These are phyloP conservation scores for Endogone sp. DNA, from an alignment of 192 early-diverging fungal genomes.

Conservation along the genomic window DNA sequence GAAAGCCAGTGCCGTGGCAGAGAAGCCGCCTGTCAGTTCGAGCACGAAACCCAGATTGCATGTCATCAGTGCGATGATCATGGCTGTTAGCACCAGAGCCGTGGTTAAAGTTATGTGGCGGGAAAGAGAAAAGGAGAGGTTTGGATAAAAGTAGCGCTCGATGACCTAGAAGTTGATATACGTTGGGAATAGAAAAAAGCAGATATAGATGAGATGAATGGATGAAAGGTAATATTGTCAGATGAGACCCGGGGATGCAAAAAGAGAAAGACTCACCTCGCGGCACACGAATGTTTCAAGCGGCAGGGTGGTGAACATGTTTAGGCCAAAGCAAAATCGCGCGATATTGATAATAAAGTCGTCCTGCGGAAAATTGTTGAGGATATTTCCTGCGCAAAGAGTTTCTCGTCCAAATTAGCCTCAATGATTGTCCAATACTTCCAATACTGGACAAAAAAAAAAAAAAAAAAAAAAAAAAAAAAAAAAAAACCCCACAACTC, in stretches of 20 bases:
- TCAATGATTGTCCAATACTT: no score
- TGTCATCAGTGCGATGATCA: conserved; percentile 69
- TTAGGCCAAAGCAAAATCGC: conserved; percentile 81
- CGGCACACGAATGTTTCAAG: conserved; percentile 88
- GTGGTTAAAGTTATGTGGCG: conserved; percentile 72
- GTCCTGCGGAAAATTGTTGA: conserved; percentile 85
- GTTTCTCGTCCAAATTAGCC: no score
- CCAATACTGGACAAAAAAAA: no score
- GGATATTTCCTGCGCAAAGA: conserved; percentile 65
- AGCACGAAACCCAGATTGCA: conserved; percentile 82
- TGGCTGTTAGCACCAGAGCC: conserved; percentile 50
- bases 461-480: no score
- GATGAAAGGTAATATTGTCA: neutral
- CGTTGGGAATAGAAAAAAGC: neutral
- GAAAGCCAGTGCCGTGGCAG: conserved; percentile 84
- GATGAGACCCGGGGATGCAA: neutral
- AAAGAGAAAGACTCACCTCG: conserved; percentile 46
- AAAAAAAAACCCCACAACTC: no score
- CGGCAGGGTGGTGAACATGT: conserved; percentile 95
- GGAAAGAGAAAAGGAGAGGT: conserved; percentile 44
- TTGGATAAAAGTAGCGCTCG: conserved; percentile 57
- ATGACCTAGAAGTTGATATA: conserved; percentile 42
- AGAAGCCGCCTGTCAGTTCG: conserved; percentile 85
- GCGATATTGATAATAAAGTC: conserved; percentile 81
- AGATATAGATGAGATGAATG: conserved; percentile 11